Percentiles rank a stretch among this genome's conserved stretches.
These are phyloP conservation scores for Staphylotrichum tortipilum DNA, from an alignment of 495 filamentous ascomycete genomes.

Conservation along the genomic window DNA sequence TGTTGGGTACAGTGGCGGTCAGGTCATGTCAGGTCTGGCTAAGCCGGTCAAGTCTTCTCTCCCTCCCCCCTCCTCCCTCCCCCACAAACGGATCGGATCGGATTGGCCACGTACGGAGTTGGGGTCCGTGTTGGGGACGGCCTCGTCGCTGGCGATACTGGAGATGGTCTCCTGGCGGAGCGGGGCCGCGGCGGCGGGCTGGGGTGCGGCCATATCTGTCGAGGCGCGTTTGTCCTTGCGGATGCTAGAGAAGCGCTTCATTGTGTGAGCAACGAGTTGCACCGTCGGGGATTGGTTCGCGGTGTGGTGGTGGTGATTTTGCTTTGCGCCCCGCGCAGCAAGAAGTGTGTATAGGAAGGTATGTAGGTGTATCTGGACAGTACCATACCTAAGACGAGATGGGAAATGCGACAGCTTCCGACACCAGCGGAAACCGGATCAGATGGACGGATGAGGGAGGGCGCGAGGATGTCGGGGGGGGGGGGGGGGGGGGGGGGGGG, in stretches of 20 bases:
- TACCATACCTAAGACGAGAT: neutral
- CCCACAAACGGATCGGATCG: no score
- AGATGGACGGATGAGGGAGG: no score
- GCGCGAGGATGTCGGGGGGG: no score
- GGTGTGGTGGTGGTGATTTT: neutral
- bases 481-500: no score
- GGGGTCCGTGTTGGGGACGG: conserved; percentile 69
- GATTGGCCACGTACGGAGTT: conserved; percentile 50
- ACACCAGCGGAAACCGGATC: neutral
- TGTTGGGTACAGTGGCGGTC: no score
- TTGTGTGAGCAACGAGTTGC: neutral
- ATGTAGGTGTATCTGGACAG: neutral
- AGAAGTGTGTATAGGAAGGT: no score
- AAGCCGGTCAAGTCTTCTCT: neutral
- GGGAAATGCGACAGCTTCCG: no score
- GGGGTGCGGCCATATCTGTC: neutral
- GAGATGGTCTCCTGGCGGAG: conserved; percentile 47
- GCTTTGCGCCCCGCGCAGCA: no score
- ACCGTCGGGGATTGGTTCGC: neutral
- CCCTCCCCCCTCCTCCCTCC: neutral
- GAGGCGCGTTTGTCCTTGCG: conserved; percentile 6
- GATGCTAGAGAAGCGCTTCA: conserved; percentile 7
- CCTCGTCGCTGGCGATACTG: conserved; percentile 47
- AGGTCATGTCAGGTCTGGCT: neutral
- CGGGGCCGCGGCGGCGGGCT: neutral